phyloP scores from a whole-genome alignment of 345 rosid genomes.

The Salix suchowensis region DNA sequence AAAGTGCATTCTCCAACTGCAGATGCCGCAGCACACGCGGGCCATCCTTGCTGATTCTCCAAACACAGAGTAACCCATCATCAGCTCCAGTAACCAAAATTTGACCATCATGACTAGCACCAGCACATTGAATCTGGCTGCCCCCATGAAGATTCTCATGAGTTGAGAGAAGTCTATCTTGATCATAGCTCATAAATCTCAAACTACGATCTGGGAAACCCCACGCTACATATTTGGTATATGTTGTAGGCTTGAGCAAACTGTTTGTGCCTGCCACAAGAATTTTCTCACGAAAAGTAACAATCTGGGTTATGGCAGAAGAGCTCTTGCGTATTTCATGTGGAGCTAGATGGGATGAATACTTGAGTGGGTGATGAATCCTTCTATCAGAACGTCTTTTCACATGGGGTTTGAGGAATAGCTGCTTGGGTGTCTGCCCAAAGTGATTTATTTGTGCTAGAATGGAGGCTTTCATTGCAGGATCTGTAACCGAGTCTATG shows the following conservation, averaged over 20 bases:
- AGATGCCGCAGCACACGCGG: conserved; percentile 56
- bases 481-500: conserved; percentile 94
- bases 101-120: conserved; percentile 90
- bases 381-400: conserved; percentile 74
- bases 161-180: conserved; percentile 83
- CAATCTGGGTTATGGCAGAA: conserved; percentile 72
- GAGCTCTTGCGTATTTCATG: conserved; percentile 78
- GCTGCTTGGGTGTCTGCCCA: conserved; percentile 99
- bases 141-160: conserved; percentile 98
- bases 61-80: conserved; percentile 79
- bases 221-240: conserved; percentile 85
- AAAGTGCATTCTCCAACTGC: conserved; percentile 71
- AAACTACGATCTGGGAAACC: conserved; percentile 95
- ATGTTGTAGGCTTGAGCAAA: conserved; percentile 85
- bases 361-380: conserved; percentile 81
- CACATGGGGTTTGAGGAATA: conserved; percentile 86
- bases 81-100: conserved; percentile 90
- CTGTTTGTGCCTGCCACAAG: conserved; percentile 67
- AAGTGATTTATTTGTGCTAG: conserved; percentile 98
- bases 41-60: conserved; percentile 74
- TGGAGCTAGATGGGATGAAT: conserved; percentile 73
- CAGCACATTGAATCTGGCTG: conserved; percentile 80
- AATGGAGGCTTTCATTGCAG: conserved; percentile 98
- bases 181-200: conserved; percentile 96
- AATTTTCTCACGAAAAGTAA: conserved; percentile 72